Conservation (phyloP, 108 stramenopile species). For the Cyclotella choctawhatcheeana region DNA sequence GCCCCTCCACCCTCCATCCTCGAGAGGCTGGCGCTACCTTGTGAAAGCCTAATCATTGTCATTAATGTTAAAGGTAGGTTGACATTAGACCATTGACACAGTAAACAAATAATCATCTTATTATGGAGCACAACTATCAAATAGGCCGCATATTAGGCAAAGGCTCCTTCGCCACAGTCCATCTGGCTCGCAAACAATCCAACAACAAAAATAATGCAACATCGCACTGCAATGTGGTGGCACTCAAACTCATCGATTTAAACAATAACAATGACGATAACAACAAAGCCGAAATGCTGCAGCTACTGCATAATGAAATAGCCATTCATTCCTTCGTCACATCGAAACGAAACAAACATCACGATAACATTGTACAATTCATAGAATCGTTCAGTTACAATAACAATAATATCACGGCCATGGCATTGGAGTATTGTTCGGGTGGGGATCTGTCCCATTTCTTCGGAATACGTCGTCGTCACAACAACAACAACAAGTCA, state of each 20-base stretch:
- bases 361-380: constrained; percentile 24
- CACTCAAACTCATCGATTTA: constrained; percentile 30
- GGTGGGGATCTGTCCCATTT: constrained; percentile 16
- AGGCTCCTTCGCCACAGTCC: constrained; percentile 34
- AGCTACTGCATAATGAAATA: constrained; percentile 18
- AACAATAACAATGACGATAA: background rate
- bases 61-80: no score
- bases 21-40: no score
- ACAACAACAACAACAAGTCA: no score
- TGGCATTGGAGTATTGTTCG: constrained; percentile 22
- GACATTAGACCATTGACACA: no score
- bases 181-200: constrained; percentile 23
- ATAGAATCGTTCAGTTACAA: constrained; percentile 32
- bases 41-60: no score
- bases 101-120: no score
- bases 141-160: constrained; percentile 29
- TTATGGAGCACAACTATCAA: constrained; percentile 36
- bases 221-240: background rate
- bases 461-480: constrained; percentile 2
- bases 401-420: constrained; percentile 8
- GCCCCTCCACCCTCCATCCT: no score
- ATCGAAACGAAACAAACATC: no score
- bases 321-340: constrained; percentile 18
- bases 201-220: no score
- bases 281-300: background rate